Percentiles rank a stretch among this genome's conserved stretches.
Conservation (phyloP, 495 filamentous ascomycete species). For the Penicillium parvum region DNA sequence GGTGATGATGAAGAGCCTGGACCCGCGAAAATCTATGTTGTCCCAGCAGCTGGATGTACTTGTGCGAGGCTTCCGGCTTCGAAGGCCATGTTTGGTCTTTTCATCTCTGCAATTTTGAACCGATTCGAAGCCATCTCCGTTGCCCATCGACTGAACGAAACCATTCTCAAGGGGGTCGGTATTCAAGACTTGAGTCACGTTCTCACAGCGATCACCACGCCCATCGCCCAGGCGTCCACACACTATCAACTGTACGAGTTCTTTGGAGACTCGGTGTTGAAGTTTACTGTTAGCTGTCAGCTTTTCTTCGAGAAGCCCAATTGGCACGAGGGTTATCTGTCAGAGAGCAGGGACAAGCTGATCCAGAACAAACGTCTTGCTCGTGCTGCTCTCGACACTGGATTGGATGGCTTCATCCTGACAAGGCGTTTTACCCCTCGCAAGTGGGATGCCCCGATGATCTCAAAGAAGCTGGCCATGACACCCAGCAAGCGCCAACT, state of each 20-base stretch:
- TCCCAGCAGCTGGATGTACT: constrained; percentile 24
- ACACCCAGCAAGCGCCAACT: constrained; percentile 35
- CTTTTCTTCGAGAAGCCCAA: constrained; percentile 60
- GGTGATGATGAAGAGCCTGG: constrained; percentile 11
- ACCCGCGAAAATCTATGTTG: constrained; percentile 15
- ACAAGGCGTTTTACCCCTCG: constrained; percentile 59
- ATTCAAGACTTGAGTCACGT: constrained; percentile 57
- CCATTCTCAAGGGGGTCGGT: constrained; percentile 50
- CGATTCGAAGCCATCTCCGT: constrained; percentile 62
- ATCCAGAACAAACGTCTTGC: constrained; percentile 70
- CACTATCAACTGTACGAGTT: constrained; percentile 91
- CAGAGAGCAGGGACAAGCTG: constrained; percentile 59
- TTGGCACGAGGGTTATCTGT: constrained; percentile 79
- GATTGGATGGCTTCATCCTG: constrained; percentile 72
- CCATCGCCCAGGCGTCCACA: constrained; percentile 51
- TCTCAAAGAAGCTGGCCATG: constrained; percentile 37
- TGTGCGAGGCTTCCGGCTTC: constrained; percentile 56
- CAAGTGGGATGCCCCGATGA: constrained; percentile 67
- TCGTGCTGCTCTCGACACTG: constrained; percentile 55
- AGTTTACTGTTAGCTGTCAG: constrained; percentile 64
- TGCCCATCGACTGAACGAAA: constrained; percentile 57
- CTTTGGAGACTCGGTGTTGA: constrained; percentile 83
- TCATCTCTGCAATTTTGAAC: constrained; percentile 72
- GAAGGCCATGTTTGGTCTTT: constrained; percentile 60
- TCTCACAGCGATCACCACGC: constrained; percentile 67